A percentile compares a stretch with the other conserved stretches of the same genome.
Conservation (phyloP, 1,284 basidiomycete genomes). For the Inonotus obliquus region DNA sequence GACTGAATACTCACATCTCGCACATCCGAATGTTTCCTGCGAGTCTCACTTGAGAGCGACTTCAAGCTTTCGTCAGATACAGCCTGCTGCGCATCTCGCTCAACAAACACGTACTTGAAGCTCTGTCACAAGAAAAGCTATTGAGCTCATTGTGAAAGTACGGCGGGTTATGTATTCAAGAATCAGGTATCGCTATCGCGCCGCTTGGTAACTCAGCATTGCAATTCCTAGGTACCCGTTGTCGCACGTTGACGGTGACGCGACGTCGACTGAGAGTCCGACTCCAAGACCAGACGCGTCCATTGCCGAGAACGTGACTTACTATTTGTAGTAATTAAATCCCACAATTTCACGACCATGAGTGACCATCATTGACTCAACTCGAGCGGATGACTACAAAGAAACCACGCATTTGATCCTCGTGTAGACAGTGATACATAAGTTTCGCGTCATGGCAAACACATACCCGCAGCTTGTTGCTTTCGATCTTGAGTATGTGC, state of each 20-base stretch:
- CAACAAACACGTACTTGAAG: conserved; percentile 34
- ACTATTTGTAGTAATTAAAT: background rate
- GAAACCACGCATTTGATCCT: too few relatives aligned
- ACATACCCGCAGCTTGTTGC: conserved; percentile 62
- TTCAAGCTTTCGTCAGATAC: conserved; percentile 27
- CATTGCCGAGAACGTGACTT: background rate
- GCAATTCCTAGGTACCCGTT: background rate
- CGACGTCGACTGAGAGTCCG: too few relatives aligned
- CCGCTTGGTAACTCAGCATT: background rate
- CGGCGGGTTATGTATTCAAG: background rate
- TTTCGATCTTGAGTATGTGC: conserved; percentile 76
- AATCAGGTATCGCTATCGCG: background rate
- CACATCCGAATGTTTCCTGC: conserved; percentile 78
- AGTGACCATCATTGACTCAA: too few relatives aligned
- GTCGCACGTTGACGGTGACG: background rate
- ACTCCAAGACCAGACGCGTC: background rate
- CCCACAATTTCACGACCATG: background rate
- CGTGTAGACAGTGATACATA: too few relatives aligned
- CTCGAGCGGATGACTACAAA: too few relatives aligned
- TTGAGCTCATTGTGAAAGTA: conserved; percentile 35
- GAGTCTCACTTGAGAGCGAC: conserved; percentile 76
- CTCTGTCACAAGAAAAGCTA: conserved; percentile 44
- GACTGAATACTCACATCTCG: conserved; percentile 55
- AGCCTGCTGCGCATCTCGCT: background rate
- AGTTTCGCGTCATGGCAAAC: conserved; percentile 13